These are phyloP conservation scores for Saturnispora zaruensis DNA, from an alignment of 805 yeast genomes.

Conservation along the genomic window DNA sequence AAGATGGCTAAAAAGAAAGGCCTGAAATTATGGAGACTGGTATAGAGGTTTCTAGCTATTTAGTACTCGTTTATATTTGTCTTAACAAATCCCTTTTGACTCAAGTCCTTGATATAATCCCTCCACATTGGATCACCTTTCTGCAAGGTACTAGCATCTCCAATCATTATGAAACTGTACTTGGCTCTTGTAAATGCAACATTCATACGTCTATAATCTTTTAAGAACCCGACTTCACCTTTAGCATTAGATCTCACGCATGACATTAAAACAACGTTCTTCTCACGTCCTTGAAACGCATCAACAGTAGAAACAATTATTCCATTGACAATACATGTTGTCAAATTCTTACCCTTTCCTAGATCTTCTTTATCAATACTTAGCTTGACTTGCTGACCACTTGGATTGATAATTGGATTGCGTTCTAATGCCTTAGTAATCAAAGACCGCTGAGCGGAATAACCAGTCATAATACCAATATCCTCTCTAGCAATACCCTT, in stretches of 20 bases:
- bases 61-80: constrained; percentile 10
- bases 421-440: constrained; percentile 41
- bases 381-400: constrained; percentile 35
- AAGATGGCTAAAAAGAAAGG: constrained; percentile 3
- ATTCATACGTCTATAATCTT: constrained; percentile 54
- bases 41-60: background rate
- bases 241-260: constrained; percentile 62
- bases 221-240: constrained; percentile 53
- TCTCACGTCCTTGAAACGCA: constrained; percentile 89
- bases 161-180: constrained; percentile 51
- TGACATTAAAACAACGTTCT: constrained; percentile 68
- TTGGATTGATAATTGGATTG: constrained; percentile 51
- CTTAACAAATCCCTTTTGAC: constrained; percentile 19
- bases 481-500: constrained; percentile 41
- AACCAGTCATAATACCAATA: constrained; percentile 68
- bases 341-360: constrained; percentile 32
- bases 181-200: constrained; percentile 69
- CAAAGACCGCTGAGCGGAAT: constrained; percentile 63
- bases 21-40: background rate
- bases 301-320: constrained; percentile 58
- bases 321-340: constrained; percentile 39
- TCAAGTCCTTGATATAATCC: constrained; percentile 37
- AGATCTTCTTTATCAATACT: constrained; percentile 59
- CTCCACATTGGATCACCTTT: constrained; percentile 42
- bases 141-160: constrained; percentile 45